Conservation (phyloP, 805 yeast genomes). For the Candida methanosorbosa region DNA sequence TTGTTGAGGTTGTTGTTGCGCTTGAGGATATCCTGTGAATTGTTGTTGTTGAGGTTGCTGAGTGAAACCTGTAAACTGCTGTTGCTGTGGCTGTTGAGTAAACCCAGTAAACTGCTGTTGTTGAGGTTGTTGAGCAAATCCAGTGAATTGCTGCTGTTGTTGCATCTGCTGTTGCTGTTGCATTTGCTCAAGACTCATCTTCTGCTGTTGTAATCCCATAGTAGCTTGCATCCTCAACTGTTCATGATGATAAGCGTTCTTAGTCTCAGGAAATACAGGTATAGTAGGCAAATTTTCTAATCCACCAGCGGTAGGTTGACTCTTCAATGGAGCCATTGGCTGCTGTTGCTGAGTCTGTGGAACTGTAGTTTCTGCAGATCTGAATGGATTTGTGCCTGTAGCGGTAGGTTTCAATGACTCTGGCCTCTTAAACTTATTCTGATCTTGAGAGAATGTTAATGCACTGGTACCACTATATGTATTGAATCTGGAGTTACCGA, state of each 20-base stretch:
- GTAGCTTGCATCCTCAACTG: constrained; percentile 12
- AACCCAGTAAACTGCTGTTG: constrained; percentile 7
- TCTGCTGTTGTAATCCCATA: constrained; percentile 14
- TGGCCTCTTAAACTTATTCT: not conserved
- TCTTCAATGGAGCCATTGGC: constrained; percentile 17
- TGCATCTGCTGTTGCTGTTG: constrained; percentile 6
- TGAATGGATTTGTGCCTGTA: constrained; percentile 15
- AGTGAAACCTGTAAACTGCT: not conserved
- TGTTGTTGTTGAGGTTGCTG: constrained; percentile 4
- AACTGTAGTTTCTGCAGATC: constrained; percentile 9
- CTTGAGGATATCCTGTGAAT: not conserved
- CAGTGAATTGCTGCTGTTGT: constrained; percentile 7
- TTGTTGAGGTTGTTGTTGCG: constrained; percentile 3
- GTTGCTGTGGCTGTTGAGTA: constrained; percentile 1
- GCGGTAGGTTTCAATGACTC: not conserved
- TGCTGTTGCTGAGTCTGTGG: constrained; percentile 11
- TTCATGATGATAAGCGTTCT: constrained; percentile 12
- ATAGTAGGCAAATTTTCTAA: constrained; percentile 56
- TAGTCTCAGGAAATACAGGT: constrained; percentile 64
- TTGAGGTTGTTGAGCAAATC: constrained; percentile 13
- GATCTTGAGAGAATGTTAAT: not conserved
- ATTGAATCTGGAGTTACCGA: constrained; percentile 15
- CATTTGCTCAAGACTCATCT: too few species aligned
- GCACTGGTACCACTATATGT: constrained; percentile 1
- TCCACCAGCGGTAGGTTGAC: constrained; percentile 67